Percentiles rank a stretch among this genome's conserved stretches.
These are phyloP conservation scores for Naganishia onofrii DNA, from an alignment of 768 basidiomycete species.

Conservation along the genomic window DNA sequence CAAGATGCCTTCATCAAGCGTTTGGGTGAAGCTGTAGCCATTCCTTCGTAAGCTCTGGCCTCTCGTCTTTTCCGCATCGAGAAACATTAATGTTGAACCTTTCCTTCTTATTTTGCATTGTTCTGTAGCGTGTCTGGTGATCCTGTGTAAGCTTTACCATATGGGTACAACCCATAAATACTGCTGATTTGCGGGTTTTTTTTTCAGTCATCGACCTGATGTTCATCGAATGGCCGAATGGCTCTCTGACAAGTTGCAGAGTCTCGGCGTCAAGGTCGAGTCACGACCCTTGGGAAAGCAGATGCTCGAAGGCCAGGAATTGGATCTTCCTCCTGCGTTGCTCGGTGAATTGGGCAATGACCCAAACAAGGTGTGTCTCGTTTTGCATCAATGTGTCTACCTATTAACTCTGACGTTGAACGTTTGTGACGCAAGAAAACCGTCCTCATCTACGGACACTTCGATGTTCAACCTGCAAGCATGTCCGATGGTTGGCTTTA, in stretches of 20 bases:
- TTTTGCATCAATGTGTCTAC: background rate
- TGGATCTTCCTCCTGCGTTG: conserved; percentile 77
- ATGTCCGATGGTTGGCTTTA: conserved; percentile 79
- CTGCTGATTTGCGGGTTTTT: conserved; percentile 50
- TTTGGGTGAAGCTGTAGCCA: conserved; percentile 75
- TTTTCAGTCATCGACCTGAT: conserved; percentile 64
- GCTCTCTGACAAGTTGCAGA: conserved; percentile 69
- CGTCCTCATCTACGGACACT: conserved; percentile 87
- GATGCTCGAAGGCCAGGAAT: conserved; percentile 65
- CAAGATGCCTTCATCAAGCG: conserved; percentile 72
- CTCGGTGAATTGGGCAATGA: conserved; percentile 79
- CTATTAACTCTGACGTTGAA: background rate
- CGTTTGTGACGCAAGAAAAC: conserved; percentile 61
- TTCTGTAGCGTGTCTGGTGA: conserved; percentile 53
- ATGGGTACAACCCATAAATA: background rate
- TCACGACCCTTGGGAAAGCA: conserved; percentile 76
- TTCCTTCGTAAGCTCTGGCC: conserved; percentile 61
- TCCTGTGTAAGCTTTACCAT: conserved; percentile 37
- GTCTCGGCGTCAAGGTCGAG: conserved; percentile 74
- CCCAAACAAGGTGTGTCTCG: conserved; percentile 60
- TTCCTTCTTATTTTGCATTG: conserved; percentile 36
- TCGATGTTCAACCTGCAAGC: conserved; percentile 80
- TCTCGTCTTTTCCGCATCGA: background rate
- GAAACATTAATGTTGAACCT: conserved; percentile 31
- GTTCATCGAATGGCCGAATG: conserved; percentile 83